phyloP scores from a whole-genome alignment of 495 filamentous ascomycete species.

The Friedmanniomyces endolithicus region DNA sequence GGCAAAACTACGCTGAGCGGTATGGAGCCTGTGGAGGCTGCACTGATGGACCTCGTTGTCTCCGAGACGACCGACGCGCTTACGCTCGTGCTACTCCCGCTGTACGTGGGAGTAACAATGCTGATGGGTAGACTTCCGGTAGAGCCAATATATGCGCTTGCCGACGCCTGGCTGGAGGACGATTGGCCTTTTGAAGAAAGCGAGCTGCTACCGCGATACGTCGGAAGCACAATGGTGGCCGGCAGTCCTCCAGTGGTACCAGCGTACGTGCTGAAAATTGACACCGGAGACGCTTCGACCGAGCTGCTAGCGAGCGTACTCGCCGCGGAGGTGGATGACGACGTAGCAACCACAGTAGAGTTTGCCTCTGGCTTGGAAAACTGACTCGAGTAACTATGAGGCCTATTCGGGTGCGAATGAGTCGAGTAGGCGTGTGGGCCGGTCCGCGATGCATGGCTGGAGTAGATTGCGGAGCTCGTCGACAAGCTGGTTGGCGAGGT shows the following conservation, averaged over 20 bases:
- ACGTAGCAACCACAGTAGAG: not conserved
- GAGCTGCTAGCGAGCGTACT: not conserved
- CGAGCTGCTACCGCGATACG: not conserved
- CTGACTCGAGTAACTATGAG: not conserved
- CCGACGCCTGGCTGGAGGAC: too few relatives aligned
- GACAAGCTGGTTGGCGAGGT: too few relatives aligned
- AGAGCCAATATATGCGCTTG: not conserved
- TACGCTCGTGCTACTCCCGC: not conserved
- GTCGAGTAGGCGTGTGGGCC: not conserved
- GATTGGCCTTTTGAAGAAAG: too few relatives aligned
- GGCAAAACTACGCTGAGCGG: not conserved
- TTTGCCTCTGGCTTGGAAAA: not conserved
- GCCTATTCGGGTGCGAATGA: not conserved
- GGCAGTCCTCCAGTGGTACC: conserved; percentile 13
- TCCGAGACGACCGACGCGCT: not conserved
- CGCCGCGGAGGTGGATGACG: not conserved
- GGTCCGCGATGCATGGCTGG: not conserved
- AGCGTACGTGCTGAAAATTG: not conserved
- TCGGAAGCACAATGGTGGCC: conserved; percentile 1
- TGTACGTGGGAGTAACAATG: not conserved
- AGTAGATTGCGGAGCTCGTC: not conserved
- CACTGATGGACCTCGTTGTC: not conserved
- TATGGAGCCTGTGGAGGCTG: not conserved
- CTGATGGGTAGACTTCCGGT: not conserved
- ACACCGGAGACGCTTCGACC: not conserved